phyloP scores from a whole-genome alignment of 768 basidiomycete species.

The Mrakia blollopis region DNA sequence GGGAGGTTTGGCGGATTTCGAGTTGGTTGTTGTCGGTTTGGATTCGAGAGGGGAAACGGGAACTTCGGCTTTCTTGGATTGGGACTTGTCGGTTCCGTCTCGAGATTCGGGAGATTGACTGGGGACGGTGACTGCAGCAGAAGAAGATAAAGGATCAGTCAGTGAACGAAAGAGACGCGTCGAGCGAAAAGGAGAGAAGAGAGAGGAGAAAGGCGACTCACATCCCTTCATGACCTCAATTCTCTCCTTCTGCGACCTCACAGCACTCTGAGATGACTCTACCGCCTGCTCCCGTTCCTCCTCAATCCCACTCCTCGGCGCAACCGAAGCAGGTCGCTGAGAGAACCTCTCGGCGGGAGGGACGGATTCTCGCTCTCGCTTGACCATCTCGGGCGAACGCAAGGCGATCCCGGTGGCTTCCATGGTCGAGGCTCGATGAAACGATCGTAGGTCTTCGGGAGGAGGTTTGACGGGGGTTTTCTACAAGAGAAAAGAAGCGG shows the following conservation, averaged over 20 bases:
- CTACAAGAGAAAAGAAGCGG: neutral
- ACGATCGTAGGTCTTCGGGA: neutral
- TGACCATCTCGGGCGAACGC: too few relatives aligned
- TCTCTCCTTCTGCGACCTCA: neutral
- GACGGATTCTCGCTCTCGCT: neutral
- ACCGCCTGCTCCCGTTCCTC: neutral
- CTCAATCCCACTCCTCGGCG: too few relatives aligned
- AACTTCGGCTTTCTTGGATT: neutral
- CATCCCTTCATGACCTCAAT: neutral
- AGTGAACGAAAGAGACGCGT: neutral
- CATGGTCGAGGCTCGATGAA: constrained; percentile 2
- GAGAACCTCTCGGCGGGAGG: neutral
- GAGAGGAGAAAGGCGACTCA: neutral
- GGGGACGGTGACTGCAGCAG: neutral
- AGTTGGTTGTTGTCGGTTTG: neutral
- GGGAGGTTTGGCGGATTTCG: neutral
- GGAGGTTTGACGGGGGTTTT: neutral
- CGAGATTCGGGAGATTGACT: neutral
- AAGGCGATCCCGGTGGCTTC: neutral
- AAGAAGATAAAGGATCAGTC: neutral
- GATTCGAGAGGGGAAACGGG: neutral
- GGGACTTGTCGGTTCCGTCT: neutral
- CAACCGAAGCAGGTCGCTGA: too few relatives aligned
- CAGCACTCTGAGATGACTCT: neutral
- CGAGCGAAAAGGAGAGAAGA: neutral